phyloP scores from a whole-genome alignment of 768 basidiomycete genomes.

The Tulasnella sp. region DNA sequence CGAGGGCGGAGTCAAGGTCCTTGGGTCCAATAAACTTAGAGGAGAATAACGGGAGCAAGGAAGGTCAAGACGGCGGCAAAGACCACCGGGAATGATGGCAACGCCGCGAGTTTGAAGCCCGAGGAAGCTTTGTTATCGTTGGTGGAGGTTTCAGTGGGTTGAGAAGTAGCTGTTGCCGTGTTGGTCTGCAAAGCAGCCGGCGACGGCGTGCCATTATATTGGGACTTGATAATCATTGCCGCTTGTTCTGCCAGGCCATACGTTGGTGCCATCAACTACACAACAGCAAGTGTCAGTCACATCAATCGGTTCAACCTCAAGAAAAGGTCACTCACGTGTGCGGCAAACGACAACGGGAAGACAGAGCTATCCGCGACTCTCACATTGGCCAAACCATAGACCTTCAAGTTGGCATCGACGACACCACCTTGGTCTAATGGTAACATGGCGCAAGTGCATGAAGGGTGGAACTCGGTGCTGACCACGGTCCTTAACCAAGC shows the following conservation, averaged over 20 bases:
- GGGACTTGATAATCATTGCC: conserved; percentile 49
- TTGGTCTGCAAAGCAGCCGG: conserved; percentile 5
- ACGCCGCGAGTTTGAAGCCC: not conserved
- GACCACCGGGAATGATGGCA: not conserved
- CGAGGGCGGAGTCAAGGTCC: no score
- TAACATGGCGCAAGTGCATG: conserved; percentile 48
- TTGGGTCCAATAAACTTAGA: no score
- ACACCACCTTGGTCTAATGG: conserved; percentile 47
- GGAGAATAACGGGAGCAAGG: not conserved
- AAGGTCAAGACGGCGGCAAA: not conserved
- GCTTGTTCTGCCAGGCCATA: conserved; percentile 58
- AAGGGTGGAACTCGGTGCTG: conserved; percentile 43
- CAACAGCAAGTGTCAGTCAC: conserved; percentile 37
- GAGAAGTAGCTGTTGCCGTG: not conserved
- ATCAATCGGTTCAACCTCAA: conserved; percentile 37
- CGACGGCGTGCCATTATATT: conserved; percentile 45
- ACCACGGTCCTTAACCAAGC: conserved; percentile 51
- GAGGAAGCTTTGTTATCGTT: not conserved
- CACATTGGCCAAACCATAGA: conserved; percentile 45
- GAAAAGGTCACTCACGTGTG: conserved; percentile 47
- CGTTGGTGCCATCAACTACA: conserved; percentile 41
- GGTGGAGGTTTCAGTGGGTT: not conserved
- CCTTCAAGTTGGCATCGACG: conserved; percentile 43
- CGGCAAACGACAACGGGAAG: conserved; percentile 44
- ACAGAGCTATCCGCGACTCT: conserved; percentile 41